Conservation (phyloP, 164 flowering plant genomes). For the Warburgia ugandensis region DNA sequence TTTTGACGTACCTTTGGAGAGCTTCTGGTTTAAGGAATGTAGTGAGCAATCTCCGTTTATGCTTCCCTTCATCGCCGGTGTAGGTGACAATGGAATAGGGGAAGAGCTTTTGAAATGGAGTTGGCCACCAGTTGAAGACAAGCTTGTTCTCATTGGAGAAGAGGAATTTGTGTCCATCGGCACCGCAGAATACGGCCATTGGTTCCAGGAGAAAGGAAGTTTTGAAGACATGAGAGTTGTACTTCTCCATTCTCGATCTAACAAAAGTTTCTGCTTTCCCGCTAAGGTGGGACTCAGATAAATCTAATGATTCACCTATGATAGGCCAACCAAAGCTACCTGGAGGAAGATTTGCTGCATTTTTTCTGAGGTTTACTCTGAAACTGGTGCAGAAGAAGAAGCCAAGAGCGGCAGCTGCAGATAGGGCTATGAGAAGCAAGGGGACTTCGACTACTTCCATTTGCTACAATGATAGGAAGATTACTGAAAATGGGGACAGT, state of each 20-base stretch:
- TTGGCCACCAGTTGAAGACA: slow-evolving; percentile 24
- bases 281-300: slow-evolving; percentile 1
- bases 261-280: slow-evolving; percentile 32
- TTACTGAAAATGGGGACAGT: no score
- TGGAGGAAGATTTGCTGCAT: slow-evolving; percentile 21
- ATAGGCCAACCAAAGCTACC: slow-evolving; percentile 44
- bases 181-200: slow-evolving; percentile 32
- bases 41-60: slow-evolving; percentile 9
- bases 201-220: slow-evolving; percentile 27
- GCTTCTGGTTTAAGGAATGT: slow-evolving; percentile 11
- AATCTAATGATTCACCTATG: slow-evolving; percentile 27
- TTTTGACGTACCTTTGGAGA: not conserved
- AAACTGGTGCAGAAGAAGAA: not conserved
- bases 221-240: slow-evolving; percentile 29
- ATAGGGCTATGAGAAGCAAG: no score
- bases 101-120: slow-evolving; percentile 27
- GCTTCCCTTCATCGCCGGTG: slow-evolving; percentile 17
- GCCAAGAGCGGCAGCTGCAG: no score
- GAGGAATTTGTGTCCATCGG: slow-evolving; percentile 30
- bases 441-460: no score
- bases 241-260: slow-evolving; percentile 21
- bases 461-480: no score
- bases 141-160: slow-evolving; percentile 30
- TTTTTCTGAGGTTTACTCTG: not conserved
- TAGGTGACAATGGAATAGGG: slow-evolving; percentile 21